Percentiles rank a stretch among this genome's conserved stretches.
Evolutionary conservation across 371 early-diverging fungal genomes (phyloP).

Genomic region (Conidiobolus incongruus): DNA sequence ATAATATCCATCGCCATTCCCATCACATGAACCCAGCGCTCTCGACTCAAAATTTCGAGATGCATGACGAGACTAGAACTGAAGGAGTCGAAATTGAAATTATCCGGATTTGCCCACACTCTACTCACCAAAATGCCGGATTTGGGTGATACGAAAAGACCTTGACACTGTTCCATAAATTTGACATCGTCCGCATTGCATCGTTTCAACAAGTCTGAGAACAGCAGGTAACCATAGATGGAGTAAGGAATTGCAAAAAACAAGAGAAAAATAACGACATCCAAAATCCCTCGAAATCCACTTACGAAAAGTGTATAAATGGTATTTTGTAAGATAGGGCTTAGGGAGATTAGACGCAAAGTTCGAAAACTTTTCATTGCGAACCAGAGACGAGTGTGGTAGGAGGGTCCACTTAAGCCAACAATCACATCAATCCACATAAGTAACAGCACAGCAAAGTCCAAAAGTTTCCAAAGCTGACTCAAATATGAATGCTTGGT

Average conservation of each 20-base stretch:
- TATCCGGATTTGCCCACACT: constrained; percentile 34
- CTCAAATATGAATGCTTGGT: constrained; percentile 39
- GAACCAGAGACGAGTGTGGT: constrained; percentile 20
- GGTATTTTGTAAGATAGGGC: constrained; percentile 25
- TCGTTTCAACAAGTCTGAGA: constrained; percentile 22
- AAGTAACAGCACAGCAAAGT: constrained; percentile 28
- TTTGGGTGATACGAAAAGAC: constrained; percentile 10
- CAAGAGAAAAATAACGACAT: constrained; percentile 25
- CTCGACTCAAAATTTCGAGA: constrained; percentile 39
- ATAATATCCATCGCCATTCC: constrained; percentile 22
- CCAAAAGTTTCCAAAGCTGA: constrained; percentile 35
- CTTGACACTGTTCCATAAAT: constrained; percentile 13
- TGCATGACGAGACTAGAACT: constrained; percentile 25
- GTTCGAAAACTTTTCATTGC: constrained; percentile 37
- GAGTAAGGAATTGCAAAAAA: constrained; percentile 41
- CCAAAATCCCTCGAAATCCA: constrained; percentile 31
- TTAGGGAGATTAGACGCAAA: constrained; percentile 30
- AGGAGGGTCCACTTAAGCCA: not conserved
- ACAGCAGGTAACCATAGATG: constrained; percentile 37
- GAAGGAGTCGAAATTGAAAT: constrained; percentile 43
- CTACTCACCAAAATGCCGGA: constrained; percentile 20
- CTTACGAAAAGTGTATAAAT: constrained; percentile 27
- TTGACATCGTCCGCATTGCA: constrained; percentile 23
- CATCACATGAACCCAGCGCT: constrained; percentile 46
- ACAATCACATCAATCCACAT: not conserved